phyloP scores from a whole-genome alignment of 2,329 filamentous ascomycete genomes.

The Hypoxylon sp. region DNA sequence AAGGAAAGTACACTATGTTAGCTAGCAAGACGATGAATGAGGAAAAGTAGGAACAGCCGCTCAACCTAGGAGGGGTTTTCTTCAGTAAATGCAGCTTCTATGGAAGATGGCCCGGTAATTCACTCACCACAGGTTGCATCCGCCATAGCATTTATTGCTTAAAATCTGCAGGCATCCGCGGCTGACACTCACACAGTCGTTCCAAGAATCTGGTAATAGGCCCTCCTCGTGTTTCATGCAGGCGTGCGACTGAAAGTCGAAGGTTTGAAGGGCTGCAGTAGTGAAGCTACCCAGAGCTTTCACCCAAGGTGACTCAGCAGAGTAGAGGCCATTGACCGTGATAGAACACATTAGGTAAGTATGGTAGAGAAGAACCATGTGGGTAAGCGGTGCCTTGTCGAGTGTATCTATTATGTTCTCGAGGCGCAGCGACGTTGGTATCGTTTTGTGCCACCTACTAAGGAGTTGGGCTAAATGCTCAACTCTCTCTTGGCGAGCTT shows the following conservation, averaged over 20 bases:
- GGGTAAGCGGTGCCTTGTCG: conserved; percentile 50
- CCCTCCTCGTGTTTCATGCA: conserved; percentile 39
- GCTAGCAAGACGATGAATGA: conserved; percentile 48
- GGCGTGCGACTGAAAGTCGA: conserved; percentile 39
- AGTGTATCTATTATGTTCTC: conserved; percentile 54
- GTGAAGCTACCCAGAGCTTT: conserved; percentile 53
- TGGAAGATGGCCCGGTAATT: not conserved
- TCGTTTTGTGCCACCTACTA: conserved; percentile 56
- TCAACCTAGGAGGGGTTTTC: conserved; percentile 41
- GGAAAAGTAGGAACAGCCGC: conserved; percentile 48
- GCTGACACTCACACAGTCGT: conserved; percentile 43
- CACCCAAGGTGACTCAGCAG: conserved; percentile 58
- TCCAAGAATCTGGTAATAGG: conserved; percentile 44
- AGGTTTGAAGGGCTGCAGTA: conserved; percentile 46
- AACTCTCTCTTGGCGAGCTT: conserved; percentile 53
- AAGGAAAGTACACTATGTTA: conserved; percentile 48
- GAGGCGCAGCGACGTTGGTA: conserved; percentile 55
- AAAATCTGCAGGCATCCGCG: conserved; percentile 47
- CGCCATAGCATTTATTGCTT: conserved; percentile 27
- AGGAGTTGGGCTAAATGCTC: conserved; percentile 51
- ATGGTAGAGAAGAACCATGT: conserved; percentile 58
- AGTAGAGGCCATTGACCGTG: conserved; percentile 59
- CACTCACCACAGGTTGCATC: conserved; percentile 46
- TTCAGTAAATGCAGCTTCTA: conserved; percentile 10
- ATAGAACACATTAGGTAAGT: conserved; percentile 56